Evolutionary conservation across 768 basidiomycete species (phyloP), one percentile per base, ranked within the genome.

Genomic region (Boletellus sp.): DNA sequence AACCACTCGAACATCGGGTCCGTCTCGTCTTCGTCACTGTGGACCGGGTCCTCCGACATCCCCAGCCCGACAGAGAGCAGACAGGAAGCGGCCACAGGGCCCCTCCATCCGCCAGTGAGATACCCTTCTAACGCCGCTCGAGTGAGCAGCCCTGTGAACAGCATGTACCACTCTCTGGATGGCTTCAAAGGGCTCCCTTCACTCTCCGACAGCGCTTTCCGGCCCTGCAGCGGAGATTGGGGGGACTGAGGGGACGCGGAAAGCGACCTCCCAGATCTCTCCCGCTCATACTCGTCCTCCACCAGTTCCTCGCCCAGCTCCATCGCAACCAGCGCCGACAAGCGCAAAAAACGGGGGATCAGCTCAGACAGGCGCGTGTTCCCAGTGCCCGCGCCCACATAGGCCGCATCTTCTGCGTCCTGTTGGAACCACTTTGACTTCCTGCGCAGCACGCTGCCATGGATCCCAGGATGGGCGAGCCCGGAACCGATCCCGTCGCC

Each of bases 101-200:
- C 90, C 24, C 75, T 77, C 91, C 91, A 94, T 0, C 86, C 85
- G 10, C 82, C 85, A 2, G 82, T 83, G 39, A 93, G 74, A 61
- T 93, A 94, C 0, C 91, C 91, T 60, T 94, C 90, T 45, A 94
- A 68, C 17, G 83, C 86, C 0, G 89, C 89, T n/a, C 90, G 79
- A 6, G 90, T 90, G 24, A 91, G 72, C 20, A 94, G 71, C 2
- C 87, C 84, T 0, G 80, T 80, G 15, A 92, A 74, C 12, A 94
- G 75, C 69, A 85, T 75, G 66, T 91, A 94, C 91, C 91, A 94
- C 55, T 83, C 81, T 22, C 78, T 70, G 23, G 88, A 84, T 0
- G 90, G 90, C 2, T 75, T 73, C 31, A 88, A 65, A 0, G 85
- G 83, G n/a, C 69, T 60, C 5, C 72, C 73, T 38, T 75, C 75